These are phyloP conservation scores for Bidens hawaiensis DNA, from an alignment of 140 eudicot genomes.

Conservation along the genomic window DNA sequence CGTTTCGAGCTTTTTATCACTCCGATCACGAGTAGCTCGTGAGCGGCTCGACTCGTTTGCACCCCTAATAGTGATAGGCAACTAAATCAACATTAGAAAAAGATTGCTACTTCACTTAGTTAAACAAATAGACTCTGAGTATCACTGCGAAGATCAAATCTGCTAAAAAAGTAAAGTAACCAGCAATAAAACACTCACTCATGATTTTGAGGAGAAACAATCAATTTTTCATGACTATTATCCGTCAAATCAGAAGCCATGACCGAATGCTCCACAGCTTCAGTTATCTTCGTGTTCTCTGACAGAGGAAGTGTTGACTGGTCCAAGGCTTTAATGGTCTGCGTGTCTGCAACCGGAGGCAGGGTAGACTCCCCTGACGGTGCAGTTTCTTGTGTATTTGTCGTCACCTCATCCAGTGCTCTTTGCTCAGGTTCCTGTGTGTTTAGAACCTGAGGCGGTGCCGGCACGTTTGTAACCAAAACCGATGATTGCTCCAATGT, in stretches of 20 bases:
- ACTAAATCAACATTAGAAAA: not conserved
- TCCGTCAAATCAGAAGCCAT: no score
- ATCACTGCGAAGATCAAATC: not conserved
- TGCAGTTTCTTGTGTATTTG: constrained; percentile 19
- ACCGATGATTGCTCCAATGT: constrained; percentile 8
- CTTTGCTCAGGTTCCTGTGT: constrained; percentile 12
- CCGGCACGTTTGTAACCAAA: not conserved
- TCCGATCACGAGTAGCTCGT: no score
- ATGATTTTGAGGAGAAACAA: constrained; percentile 26
- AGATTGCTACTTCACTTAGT: not conserved
- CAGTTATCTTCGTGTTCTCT: not conserved
- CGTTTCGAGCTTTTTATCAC: no score
- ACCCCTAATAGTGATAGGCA: no score
- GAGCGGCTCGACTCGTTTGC: no score
- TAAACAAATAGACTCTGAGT: not conserved
- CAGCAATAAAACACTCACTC: not conserved
- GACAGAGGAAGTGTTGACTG: constrained; percentile 17
- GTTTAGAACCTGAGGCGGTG: constrained; percentile 2
- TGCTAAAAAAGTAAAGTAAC: no score
- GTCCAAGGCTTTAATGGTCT: constrained; percentile 15
- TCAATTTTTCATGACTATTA: not conserved
- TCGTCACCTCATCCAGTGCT: constrained; percentile 3
- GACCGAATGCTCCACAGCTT: no score
- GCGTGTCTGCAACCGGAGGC: constrained; percentile 9
- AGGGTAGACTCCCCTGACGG: constrained; percentile 13